Percentiles rank a stretch among this genome's conserved stretches.
phyloP scores from a whole-genome alignment of 257 asterid species.

The Solanum chilense region DNA sequence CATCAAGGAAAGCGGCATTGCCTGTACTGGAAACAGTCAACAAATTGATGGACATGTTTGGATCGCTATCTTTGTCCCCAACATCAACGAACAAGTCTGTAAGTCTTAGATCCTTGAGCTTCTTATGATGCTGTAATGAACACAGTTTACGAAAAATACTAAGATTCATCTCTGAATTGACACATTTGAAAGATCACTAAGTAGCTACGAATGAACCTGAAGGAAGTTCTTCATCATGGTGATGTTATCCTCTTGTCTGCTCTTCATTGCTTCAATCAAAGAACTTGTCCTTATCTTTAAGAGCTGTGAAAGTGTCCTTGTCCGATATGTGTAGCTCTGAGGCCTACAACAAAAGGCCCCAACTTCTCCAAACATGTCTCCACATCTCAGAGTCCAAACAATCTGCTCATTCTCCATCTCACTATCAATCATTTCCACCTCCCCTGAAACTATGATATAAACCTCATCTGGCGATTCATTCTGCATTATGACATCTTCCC shows the following conservation, averaged over 20 bases:
- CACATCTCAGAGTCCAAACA: slow-evolving; percentile 40
- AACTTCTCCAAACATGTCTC: slow-evolving; percentile 80
- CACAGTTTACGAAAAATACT: not conserved
- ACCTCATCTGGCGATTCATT: slow-evolving; percentile 76
- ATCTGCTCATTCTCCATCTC: slow-evolving; percentile 49
- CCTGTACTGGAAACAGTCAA: slow-evolving; percentile 71
- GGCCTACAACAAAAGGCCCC: slow-evolving; percentile 75
- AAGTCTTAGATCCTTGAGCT: slow-evolving; percentile 48
- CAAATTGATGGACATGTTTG: slow-evolving; percentile 33
- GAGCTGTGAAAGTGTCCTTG: slow-evolving; percentile 75
- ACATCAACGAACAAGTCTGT: slow-evolving; percentile 56
- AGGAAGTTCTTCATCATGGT: slow-evolving; percentile 72
- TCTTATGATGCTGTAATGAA: slow-evolving; percentile 62
- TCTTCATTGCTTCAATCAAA: slow-evolving; percentile 55
- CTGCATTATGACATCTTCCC: slow-evolving; percentile 80
- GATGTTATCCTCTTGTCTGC: slow-evolving; percentile 51
- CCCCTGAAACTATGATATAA: slow-evolving; percentile 83
- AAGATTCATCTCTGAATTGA: not conserved
- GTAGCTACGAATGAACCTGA: slow-evolving; percentile 21
- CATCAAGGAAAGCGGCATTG: slow-evolving; percentile 85
- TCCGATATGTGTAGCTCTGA: slow-evolving; percentile 65
- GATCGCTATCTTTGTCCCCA: slow-evolving; percentile 46
- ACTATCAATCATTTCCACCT: slow-evolving; percentile 67
- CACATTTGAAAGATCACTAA: not conserved
- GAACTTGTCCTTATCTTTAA: slow-evolving; percentile 57